Evolutionary conservation across 768 basidiomycete genomes (phyloP), one percentile per base, ranked within the genome.

Genomic region (Suillus discolor): DNA sequence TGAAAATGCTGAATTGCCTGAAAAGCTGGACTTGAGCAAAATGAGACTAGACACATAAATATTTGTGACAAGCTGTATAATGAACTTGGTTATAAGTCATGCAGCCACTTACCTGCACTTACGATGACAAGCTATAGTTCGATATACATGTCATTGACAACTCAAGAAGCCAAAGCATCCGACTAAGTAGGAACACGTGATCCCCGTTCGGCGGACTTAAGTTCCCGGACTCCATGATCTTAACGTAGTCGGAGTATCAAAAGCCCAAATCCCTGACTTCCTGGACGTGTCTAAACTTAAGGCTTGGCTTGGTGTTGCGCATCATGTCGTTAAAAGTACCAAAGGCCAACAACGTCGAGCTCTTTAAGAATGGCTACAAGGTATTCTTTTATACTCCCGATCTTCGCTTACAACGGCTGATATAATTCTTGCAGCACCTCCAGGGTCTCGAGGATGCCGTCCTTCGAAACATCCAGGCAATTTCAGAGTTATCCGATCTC

Each of bases 361-460:
- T 99, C 47, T 99, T 99, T 85, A 98, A 98, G 78, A 94, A 97
- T 39, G 97, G 97, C 31, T 96, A 94, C 86, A 97, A 97, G 85
- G 95, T 92, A 67, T 54, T 49, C 6, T 4, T 16, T 4, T 45
- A 39, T 60, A 18, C 16, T 16, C 12, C 38, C 28, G 66, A 73
- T 71, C 67, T 38, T 44, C 9, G 1, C 6, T 15, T 47, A 38
- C 25, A 44, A 54, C 62, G 4, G 66, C 65, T 59, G 66, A 70
- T 67, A 63, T 25, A 25, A 36, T n/a, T 5, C 0, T 28, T 41
- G 16, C 75, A 89, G 90, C 89, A 94, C 74, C 80, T 94, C 44
- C 87, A 89, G 79, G 97, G 97, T 1, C 83, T 99, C 65, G 97
- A 99, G 75, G 97, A 99, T 73, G 96, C 97, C n/a, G 91, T 99